Evolutionary conservation across 139 green algal genomes (phyloP).

Genomic region (Edaphochlamys debaryana): DNA sequence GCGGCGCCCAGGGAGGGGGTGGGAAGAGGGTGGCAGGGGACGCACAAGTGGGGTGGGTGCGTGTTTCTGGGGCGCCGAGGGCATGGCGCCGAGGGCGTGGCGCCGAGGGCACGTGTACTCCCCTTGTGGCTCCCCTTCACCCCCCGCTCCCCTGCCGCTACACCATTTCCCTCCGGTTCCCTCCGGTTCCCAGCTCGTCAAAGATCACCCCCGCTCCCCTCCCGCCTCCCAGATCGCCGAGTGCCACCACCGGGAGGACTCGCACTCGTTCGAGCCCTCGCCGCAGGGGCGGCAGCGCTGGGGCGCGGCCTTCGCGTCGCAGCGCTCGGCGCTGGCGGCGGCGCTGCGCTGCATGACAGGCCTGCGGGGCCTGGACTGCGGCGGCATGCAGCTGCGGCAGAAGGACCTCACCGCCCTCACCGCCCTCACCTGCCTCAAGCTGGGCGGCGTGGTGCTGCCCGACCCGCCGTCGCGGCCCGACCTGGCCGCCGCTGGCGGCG

Average conservation of each 20-base stretch:
- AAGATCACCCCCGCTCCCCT: too few species aligned
- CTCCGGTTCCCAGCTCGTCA: too few species aligned
- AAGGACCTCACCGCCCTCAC: background rate
- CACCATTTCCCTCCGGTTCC: background rate
- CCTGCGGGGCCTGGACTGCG: background rate
- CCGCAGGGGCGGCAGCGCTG: background rate
- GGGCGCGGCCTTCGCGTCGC: background rate
- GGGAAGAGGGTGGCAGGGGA: too few species aligned
- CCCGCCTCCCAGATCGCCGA: background rate
- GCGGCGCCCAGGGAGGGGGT: too few species aligned
- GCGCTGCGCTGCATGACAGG: background rate
- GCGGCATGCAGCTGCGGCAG: background rate
- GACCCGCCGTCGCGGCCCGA: too few species aligned
- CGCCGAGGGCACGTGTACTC: too few species aligned
- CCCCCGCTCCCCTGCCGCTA: too few species aligned
- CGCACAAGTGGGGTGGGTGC: background rate
- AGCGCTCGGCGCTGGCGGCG: background rate
- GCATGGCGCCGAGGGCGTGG: too few species aligned
- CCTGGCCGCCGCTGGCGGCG: background rate
- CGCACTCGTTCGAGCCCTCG: background rate
- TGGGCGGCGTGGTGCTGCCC: background rate
- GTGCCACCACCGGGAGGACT: background rate
- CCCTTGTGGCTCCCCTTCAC: too few species aligned
- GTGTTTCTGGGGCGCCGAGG: too few species aligned
- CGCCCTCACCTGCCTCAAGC: slow-evolving; percentile 6